Conservation (phyloP, 2,329 filamentous ascomycete species). For the Helotiales sp. region DNA sequence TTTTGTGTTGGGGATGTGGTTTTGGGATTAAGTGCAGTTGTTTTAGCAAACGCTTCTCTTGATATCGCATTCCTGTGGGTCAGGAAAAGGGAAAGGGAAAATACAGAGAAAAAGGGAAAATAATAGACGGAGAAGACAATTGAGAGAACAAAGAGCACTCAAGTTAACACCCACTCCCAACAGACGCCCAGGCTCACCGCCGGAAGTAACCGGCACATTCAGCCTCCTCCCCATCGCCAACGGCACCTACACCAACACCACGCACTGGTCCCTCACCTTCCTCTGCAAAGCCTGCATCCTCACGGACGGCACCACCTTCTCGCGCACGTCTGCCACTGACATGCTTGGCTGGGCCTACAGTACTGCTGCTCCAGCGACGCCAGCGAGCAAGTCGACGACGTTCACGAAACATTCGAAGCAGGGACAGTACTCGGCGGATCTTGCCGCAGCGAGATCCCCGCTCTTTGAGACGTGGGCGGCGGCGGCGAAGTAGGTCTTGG, state of each 20-base stretch:
- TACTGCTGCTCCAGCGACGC: constrained; percentile 20
- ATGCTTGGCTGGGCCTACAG: constrained; percentile 26
- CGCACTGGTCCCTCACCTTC: constrained; percentile 59
- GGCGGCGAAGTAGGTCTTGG: constrained; percentile 5
- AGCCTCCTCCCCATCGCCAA: constrained; percentile 53
- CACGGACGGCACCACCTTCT: constrained; percentile 44
- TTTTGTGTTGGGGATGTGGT: too few species aligned
- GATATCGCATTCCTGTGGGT: too few species aligned
- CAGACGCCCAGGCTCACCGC: constrained; percentile 38
- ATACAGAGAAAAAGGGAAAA: not conserved
- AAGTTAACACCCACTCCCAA: constrained; percentile 49
- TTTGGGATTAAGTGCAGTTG: too few species aligned
- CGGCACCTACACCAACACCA: constrained; percentile 57
- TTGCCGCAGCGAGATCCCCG: constrained; percentile 19
- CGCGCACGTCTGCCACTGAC: constrained; percentile 1
- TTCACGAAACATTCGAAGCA: constrained; percentile 24
- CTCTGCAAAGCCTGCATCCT: constrained; percentile 53
- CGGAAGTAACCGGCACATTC: constrained; percentile 45
- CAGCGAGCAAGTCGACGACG: constrained; percentile 15
- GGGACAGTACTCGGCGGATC: constrained; percentile 20
- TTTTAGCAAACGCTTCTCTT: too few species aligned
- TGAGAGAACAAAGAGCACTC: not conserved
- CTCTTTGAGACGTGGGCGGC: constrained; percentile 25
- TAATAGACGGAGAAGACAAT: not conserved
- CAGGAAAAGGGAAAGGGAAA: not conserved